Conservation (phyloP, 176 grass and related monocot genomes). For the Phragmites australis region DNA sequence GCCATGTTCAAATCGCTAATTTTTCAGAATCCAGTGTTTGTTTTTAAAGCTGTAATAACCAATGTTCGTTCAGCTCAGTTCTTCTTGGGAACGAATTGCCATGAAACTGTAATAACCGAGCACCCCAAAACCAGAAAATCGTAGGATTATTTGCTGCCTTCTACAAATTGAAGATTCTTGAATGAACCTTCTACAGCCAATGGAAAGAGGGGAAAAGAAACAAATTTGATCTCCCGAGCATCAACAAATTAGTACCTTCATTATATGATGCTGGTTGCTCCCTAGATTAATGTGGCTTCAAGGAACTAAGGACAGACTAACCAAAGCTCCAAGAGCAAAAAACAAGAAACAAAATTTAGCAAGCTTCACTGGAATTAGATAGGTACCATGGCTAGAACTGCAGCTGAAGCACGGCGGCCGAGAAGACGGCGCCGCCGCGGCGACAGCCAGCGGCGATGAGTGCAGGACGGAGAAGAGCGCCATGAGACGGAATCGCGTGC, state of each 20-base stretch:
- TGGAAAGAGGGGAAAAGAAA: too few species aligned
- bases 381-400: neutral
- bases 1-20: neutral
- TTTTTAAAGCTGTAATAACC: too few species aligned
- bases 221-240: too few species aligned
- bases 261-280: too few species aligned
- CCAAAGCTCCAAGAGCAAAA: neutral
- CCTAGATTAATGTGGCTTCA: neutral
- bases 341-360: neutral
- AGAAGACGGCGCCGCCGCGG: neutral
- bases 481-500: neutral
- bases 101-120: too few species aligned
- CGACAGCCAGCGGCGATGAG: constrained; percentile 3
- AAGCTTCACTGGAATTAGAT: neutral
- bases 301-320: neutral
- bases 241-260: neutral
- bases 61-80: too few species aligned
- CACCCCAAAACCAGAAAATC: too few species aligned
- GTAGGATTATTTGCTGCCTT: too few species aligned
- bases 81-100: too few species aligned
- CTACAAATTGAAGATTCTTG: too few species aligned
- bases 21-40: neutral
- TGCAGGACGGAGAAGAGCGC: constrained; percentile 27
- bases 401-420: neutral
- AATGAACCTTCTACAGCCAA: too few species aligned